Percentiles rank a stretch among this genome's conserved stretches.
phyloP scores from a whole-genome alignment of 2,329 filamentous ascomycete genomes.

The Stachybotrys echinatus region DNA sequence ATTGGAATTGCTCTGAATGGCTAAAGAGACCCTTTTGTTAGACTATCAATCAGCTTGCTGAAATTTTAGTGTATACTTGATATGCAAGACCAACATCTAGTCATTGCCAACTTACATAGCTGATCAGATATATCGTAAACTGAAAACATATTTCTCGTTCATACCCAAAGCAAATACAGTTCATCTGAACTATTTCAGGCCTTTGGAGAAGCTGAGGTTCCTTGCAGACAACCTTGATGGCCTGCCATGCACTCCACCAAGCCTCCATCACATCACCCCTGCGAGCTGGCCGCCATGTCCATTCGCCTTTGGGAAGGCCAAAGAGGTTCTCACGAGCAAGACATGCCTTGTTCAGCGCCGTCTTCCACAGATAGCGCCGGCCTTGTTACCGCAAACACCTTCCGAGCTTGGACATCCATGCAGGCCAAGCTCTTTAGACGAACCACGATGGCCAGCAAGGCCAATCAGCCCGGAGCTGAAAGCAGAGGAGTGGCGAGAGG shows the following conservation, averaged over 20 bases:
- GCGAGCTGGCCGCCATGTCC: not conserved
- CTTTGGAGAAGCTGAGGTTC: too few species aligned
- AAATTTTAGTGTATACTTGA: too few species aligned
- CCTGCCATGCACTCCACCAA: not conserved
- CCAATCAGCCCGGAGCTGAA: not conserved
- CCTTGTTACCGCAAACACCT: not conserved
- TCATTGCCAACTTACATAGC: too few species aligned
- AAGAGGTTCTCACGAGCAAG: constrained; percentile 1
- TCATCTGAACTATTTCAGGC: too few species aligned
- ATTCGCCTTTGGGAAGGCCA: not conserved
- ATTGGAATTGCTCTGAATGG: too few species aligned
- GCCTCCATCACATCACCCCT: not conserved
- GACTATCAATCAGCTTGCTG: too few species aligned
- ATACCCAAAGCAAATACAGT: too few species aligned
- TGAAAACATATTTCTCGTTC: too few species aligned
- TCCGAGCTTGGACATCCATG: not conserved
- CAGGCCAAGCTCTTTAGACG: not conserved
- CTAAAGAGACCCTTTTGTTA: too few species aligned
- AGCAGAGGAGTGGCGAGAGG: not conserved
- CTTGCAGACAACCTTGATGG: not conserved
- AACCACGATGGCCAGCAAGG: not conserved
- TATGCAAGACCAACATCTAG: too few species aligned
- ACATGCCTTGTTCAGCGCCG: not conserved
- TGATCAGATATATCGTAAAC: too few species aligned
- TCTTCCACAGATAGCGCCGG: too few species aligned